Evolutionary conservation across 1,284 basidiomycete species (phyloP).

Genomic region (Tetrapyrgos nigripes): DNA sequence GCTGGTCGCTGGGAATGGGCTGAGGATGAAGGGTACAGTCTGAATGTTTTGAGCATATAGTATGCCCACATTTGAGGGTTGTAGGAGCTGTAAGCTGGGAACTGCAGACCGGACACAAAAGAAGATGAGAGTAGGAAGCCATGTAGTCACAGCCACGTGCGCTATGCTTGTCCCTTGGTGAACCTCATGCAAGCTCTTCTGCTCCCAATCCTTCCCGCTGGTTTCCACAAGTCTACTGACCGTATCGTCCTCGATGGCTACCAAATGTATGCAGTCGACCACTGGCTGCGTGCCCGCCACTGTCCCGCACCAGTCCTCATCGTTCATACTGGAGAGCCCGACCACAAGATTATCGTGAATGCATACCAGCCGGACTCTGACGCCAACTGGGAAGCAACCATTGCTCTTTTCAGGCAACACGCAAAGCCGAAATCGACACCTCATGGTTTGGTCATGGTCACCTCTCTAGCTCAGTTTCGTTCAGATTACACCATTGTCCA

Average conservation of each 20-base stretch:
- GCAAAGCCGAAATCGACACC: slow-evolving; percentile 73
- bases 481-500: slow-evolving; percentile 84
- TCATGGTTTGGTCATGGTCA: slow-evolving; percentile 76
- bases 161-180: not conserved
- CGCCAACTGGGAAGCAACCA: slow-evolving; percentile 62
- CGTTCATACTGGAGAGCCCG: slow-evolving; percentile 76
- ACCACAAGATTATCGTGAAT: slow-evolving; percentile 70
- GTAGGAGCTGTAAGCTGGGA: slow-evolving; percentile 33
- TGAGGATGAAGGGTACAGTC: slow-evolving; percentile 35
- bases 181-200: too few species aligned
- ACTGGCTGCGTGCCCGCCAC: slow-evolving; percentile 77
- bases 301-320: slow-evolving; percentile 64
- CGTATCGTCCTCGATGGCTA: slow-evolving; percentile 53
- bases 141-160: not conserved
- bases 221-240: slow-evolving; percentile 19
- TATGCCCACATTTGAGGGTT: slow-evolving; percentile 51
- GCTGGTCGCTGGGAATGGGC: slow-evolving; percentile 9
- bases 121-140: slow-evolving; percentile 15
- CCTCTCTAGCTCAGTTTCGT: slow-evolving; percentile 83
- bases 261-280: slow-evolving; percentile 84
- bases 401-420: slow-evolving; percentile 66
- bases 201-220: not conserved
- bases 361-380: slow-evolving; percentile 54
- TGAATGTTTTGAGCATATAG: slow-evolving; percentile 42
- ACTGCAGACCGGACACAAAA: slow-evolving; percentile 43